phyloP scores from a whole-genome alignment of 2,329 filamentous ascomycete species.

The Clonostachys solani region DNA sequence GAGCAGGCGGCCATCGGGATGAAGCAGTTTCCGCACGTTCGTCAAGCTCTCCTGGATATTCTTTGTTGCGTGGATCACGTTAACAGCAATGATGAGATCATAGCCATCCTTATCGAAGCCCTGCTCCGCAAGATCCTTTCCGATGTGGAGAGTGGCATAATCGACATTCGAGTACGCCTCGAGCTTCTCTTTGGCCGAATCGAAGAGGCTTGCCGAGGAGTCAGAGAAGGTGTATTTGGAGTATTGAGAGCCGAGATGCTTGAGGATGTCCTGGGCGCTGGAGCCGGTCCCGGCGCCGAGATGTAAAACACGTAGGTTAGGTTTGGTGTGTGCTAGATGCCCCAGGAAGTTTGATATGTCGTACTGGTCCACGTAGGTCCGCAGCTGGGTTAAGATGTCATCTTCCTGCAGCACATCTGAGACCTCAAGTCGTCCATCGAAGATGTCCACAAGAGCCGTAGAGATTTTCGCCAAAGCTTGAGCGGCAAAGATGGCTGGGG shows the following conservation, averaged over 20 bases:
- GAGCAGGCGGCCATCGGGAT: constrained; percentile 20
- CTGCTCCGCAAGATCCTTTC: constrained; percentile 16
- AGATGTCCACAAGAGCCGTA: constrained; percentile 8
- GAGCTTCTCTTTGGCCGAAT: constrained; percentile 17
- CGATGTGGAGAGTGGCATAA: constrained; percentile 11
- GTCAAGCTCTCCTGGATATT: constrained; percentile 14
- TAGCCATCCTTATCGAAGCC: constrained; percentile 20
- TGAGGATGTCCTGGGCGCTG: constrained; percentile 23
- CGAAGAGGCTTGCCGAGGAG: constrained; percentile 18
- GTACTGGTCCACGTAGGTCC: constrained; percentile 13
- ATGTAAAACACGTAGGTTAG: constrained; percentile 28
- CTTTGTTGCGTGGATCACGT: constrained; percentile 29
- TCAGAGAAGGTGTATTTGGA: constrained; percentile 22
- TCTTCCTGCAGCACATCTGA: constrained; percentile 22
- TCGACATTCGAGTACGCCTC: constrained; percentile 8
- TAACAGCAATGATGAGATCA: constrained; percentile 29
- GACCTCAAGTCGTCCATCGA: constrained; percentile 14
- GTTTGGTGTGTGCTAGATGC: constrained; percentile 14
- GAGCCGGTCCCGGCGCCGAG: constrained; percentile 32
- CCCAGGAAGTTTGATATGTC: constrained; percentile 10
- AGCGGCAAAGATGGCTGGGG: not conserved
- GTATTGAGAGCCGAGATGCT: constrained; percentile 10
- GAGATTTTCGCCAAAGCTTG: constrained; percentile 3
- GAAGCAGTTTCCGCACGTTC: constrained; percentile 24
- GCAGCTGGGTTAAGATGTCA: constrained; percentile 19